These are phyloP conservation scores for Rhizopus sp. DNA, from an alignment of 371 early-diverging fungal species.

Conservation along the genomic window DNA sequence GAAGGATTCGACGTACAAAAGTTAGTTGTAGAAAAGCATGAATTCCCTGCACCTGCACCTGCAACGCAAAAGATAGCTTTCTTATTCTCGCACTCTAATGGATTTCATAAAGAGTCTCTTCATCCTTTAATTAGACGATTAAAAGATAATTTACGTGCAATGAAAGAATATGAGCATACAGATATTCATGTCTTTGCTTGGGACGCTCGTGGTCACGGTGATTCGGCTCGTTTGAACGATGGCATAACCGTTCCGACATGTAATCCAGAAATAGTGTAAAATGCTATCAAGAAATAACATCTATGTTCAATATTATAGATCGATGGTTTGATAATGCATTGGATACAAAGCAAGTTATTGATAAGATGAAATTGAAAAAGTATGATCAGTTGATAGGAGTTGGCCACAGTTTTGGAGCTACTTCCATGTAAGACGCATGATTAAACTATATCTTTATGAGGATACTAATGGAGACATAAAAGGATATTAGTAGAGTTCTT, in stretches of 20 bases:
- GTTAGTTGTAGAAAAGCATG: slow-evolving; percentile 35
- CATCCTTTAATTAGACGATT: slow-evolving; percentile 41
- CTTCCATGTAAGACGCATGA: slow-evolving; percentile 31
- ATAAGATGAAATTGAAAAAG: slow-evolving; percentile 23
- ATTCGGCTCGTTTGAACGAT: slow-evolving; percentile 41
- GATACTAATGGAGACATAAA: not conserved
- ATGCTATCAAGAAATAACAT: not conserved
- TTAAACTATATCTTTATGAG: not conserved
- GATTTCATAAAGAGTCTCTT: slow-evolving; percentile 41
- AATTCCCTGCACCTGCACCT: slow-evolving; percentile 18
- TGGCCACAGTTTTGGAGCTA: slow-evolving; percentile 50
- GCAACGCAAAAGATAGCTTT: slow-evolving; percentile 25
- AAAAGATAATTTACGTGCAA: slow-evolving; percentile 13
- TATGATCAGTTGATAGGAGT: slow-evolving; percentile 39
- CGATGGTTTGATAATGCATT: slow-evolving; percentile 44
- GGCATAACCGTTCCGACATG: slow-evolving; percentile 26
- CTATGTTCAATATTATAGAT: slow-evolving; percentile 18
- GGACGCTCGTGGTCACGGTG: slow-evolving; percentile 50
- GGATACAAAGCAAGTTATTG: slow-evolving; percentile 40
- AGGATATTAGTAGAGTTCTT: slow-evolving; percentile 39
- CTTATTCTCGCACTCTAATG: slow-evolving; percentile 44
- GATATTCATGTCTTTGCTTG: slow-evolving; percentile 34
- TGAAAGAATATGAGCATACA: slow-evolving; percentile 23
- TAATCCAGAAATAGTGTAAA: slow-evolving; percentile 16
- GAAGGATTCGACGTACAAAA: slow-evolving; percentile 28